phyloP scores from a whole-genome alignment of 2,329 filamentous ascomycete genomes.

The Bertia moriformis region DNA sequence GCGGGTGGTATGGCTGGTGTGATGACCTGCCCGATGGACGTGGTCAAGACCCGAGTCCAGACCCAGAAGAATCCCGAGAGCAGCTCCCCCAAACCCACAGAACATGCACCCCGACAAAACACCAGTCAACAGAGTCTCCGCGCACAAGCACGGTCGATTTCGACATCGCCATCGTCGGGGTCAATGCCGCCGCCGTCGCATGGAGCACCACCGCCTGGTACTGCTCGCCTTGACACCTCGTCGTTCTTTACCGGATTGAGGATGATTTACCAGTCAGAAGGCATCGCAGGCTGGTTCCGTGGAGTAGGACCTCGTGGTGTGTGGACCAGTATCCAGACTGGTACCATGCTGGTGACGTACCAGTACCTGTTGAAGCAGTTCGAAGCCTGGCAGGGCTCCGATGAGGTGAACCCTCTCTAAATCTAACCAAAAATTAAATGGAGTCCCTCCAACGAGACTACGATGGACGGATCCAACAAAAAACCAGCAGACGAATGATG shows the following conservation, averaged over 20 bases:
- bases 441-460: too few species aligned
- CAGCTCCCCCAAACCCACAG: slow-evolving; percentile 9
- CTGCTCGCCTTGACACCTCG: slow-evolving; percentile 71
- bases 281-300: slow-evolving; percentile 78
- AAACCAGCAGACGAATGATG: too few species aligned
- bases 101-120: slow-evolving; percentile 19
- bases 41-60: slow-evolving; percentile 92
- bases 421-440: too few species aligned
- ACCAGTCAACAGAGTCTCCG: background rate
- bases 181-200: slow-evolving; percentile 65
- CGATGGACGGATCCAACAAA: too few species aligned
- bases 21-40: slow-evolving; percentile 87
- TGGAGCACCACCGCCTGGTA: slow-evolving; percentile 58
- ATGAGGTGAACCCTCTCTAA: background rate
- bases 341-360: slow-evolving; percentile 92
- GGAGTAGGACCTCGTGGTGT: slow-evolving; percentile 84
- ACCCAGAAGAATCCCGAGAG: slow-evolving; percentile 52
- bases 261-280: slow-evolving; percentile 83
- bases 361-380: slow-evolving; percentile 72
- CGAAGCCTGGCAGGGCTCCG: slow-evolving; percentile 26
- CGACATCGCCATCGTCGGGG: slow-evolving; percentile 77
- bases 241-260: slow-evolving; percentile 73
- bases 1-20: slow-evolving; percentile 88
- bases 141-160: slow-evolving; percentile 46
- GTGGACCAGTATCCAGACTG: slow-evolving; percentile 95